Evolutionary conservation across 2,329 filamentous ascomycete genomes (phyloP), one percentile per base, ranked within the genome.

Genomic region (Cordyceps fumosorosea): DNA sequence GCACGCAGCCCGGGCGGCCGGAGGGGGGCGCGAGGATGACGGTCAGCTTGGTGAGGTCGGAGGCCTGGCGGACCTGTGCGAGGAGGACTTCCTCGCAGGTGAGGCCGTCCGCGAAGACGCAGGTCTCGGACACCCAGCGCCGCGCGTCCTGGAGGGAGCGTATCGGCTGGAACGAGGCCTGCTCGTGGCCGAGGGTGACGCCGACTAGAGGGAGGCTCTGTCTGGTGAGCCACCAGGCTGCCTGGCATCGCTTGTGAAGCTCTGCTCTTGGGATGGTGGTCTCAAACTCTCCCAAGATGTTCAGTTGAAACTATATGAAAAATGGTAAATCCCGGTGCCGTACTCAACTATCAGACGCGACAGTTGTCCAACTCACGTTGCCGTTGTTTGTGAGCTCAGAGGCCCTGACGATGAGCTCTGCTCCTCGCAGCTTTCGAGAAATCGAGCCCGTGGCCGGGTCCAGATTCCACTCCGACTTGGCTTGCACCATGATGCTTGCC

Each of bases 151-250:
- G 10, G 5, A 37, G 18, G 2, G 55, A 26, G n/a, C 20, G 10
- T 16, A 57, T 34, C 14, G 14, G 55, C 26, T 32, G 26, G n/a
- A 57, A 32, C n/a, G 18, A 47, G 11, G 42, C 55, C 24, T 22
- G 12, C 10, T 45, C 22, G 10, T 18, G 16, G 42, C 55, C 55
- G 6, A 57, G 55, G 5, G 42, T 37, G 6, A 57, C 42, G 18
- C 55, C 55, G 22, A 57, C 42, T 5, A 57, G 12, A 5, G 55
- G 55, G 22, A 48, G n/a, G 16, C 6, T 48, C n/a, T 57, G 40
- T 48, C 55, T 32, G 42, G 44, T 48, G 5, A 57, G 55, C 55
- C 55, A 57, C 55, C 55, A 57, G 12, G 55, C 42, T 14, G 55
- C 26, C 16, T 57, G 40, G 10, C 42, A 47, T 6, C 42, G 55